Conservation (phyloP, 2,329 filamentous ascomycete genomes). For the Tothia fuscella region DNA sequence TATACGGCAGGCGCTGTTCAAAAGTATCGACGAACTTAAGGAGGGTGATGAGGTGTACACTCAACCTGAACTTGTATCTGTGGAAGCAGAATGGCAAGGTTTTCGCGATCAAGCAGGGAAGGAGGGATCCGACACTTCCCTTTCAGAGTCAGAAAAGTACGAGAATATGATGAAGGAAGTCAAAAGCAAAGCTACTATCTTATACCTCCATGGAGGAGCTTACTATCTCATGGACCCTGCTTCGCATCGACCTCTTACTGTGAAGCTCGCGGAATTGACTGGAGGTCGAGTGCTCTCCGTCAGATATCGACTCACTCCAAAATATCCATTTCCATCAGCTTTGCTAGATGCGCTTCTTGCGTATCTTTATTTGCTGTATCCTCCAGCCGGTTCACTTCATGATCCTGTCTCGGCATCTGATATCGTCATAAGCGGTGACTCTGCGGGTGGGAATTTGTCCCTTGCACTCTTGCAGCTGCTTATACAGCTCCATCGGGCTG, state of each 20-base stretch:
- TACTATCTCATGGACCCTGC: constrained; percentile 61
- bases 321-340: constrained; percentile 62
- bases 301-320: constrained; percentile 62
- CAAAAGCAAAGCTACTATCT: constrained; percentile 47
- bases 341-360: constrained; percentile 60
- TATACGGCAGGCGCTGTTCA: constrained; percentile 42
- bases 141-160: constrained; percentile 55
- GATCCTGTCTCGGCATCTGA: constrained; percentile 50
- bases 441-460: constrained; percentile 60
- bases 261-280: constrained; percentile 52
- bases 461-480: constrained; percentile 57
- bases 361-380: constrained; percentile 62
- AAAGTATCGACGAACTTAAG: constrained; percentile 44
- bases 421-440: constrained; percentile 64
- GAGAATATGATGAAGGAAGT: constrained; percentile 55
- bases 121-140: constrained; percentile 39
- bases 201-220: constrained; percentile 69
- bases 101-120: constrained; percentile 44
- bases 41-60: constrained; percentile 27
- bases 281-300: constrained; percentile 59
- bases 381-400: constrained; percentile 56
- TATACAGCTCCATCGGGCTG: constrained; percentile 45
- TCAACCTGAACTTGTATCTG: constrained; percentile 41
- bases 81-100: constrained; percentile 68
- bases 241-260: constrained; percentile 48